A percentile compares a stretch with the other conserved stretches of the same genome.
These are phyloP conservation scores for Geotrichum restrictum DNA, from an alignment of 1,139 yeast species.

Conservation along the genomic window DNA sequence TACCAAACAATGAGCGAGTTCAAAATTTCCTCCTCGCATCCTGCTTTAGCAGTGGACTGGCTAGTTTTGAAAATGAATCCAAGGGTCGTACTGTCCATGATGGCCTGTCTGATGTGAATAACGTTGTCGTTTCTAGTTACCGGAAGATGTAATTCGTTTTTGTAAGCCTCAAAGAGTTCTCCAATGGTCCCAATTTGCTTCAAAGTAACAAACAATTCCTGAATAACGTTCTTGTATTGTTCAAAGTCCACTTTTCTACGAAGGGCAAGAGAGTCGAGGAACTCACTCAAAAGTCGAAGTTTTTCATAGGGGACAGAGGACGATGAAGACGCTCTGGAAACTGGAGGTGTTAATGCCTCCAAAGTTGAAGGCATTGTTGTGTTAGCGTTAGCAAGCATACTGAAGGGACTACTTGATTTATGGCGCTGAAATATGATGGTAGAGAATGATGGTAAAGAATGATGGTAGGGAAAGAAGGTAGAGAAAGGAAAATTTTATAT, in stretches of 20 bases:
- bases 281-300: not conserved
- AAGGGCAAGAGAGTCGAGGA: not conserved
- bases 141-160: not conserved
- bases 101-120: not conserved
- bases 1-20: constrained; percentile 8
- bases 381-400: no score
- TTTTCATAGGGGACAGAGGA: not conserved
- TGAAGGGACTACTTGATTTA: no score
- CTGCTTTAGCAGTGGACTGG: not conserved
- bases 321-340: constrained; percentile 7
- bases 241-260: constrained; percentile 2
- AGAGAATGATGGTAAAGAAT: no score
- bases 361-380: constrained; percentile 7
- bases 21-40: not conserved
- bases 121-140: not conserved
- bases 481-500: no score
- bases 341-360: constrained; percentile 3
- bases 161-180: constrained; percentile 8
- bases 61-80: not conserved
- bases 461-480: no score
- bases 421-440: no score
- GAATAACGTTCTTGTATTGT: constrained; percentile 1
- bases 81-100: not conserved
- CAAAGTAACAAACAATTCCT: not conserved
- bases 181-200: constrained; percentile 4